A percentile compares a stretch with the other conserved stretches of the same genome.
These are phyloP conservation scores for Asterella californica DNA, from an alignment of 225 moss, liverwort and hornwort genomes.

Conservation along the genomic window DNA sequence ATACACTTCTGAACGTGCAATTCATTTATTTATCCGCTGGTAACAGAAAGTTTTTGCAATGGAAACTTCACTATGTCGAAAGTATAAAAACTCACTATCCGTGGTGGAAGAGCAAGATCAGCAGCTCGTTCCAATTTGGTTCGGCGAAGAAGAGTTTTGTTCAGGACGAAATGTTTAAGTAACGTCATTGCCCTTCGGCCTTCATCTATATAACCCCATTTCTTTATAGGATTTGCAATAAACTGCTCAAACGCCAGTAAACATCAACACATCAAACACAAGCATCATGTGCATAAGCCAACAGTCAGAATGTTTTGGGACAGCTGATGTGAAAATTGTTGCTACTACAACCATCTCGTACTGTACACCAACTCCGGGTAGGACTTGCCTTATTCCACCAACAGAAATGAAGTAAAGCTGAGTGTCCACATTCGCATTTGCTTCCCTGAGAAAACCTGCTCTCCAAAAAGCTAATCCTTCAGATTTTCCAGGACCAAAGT, in stretches of 20 bases:
- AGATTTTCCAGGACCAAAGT: background rate
- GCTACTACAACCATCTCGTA: background rate
- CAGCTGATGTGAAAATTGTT: background rate
- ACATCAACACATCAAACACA: background rate
- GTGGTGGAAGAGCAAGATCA: conserved; percentile 63
- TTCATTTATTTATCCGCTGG: background rate
- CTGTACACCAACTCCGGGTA: too few species aligned
- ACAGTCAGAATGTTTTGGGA: too few species aligned
- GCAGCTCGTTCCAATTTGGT: conserved; percentile 64
- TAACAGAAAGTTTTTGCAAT: background rate
- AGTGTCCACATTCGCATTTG: conserved; percentile 59
- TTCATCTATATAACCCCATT: conserved; percentile 46
- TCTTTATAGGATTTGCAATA: conserved; percentile 62
- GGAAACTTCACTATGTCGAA: background rate
- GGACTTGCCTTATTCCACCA: conserved; percentile 64
- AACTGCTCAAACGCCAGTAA: conserved; percentile 29
- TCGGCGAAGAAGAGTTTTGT: conserved; percentile 50
- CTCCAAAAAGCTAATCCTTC: background rate
- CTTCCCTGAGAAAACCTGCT: conserved; percentile 23
- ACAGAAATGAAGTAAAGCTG: conserved; percentile 54
- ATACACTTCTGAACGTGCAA: background rate
- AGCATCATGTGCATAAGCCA: background rate
- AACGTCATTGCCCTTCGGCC: conserved; percentile 55
- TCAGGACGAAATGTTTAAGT: conserved; percentile 51
- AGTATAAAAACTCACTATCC: conserved; percentile 36